Conservation (phyloP, 2,329 filamentous ascomycete genomes). For the Cordyceps militaris region DNA sequence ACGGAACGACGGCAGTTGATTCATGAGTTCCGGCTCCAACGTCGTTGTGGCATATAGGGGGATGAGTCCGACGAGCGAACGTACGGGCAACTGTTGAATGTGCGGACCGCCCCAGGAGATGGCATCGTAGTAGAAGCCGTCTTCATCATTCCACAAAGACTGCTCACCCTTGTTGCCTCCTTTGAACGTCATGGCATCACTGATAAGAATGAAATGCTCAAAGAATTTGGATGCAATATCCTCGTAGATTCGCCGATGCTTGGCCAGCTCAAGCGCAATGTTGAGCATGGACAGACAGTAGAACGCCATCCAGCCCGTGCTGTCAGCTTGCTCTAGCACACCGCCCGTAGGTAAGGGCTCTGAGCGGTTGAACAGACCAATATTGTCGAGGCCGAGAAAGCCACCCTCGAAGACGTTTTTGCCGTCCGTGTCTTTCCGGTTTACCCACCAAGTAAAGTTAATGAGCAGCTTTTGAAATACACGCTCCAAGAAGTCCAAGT, state of each 20-base stretch:
- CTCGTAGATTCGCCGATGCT: conserved; percentile 91
- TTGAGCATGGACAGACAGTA: conserved; percentile 96
- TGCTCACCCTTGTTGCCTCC: conserved; percentile 63
- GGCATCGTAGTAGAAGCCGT: conserved; percentile 97
- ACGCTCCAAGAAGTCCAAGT: conserved; percentile 89
- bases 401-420: conserved; percentile 98
- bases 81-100: conserved; percentile 85
- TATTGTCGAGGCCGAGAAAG: conserved; percentile 93
- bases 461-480: conserved; percentile 93
- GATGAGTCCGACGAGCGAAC: conserved; percentile 88
- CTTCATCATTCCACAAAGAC: conserved; percentile 92
- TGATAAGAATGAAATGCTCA: conserved; percentile 96
- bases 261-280: conserved; percentile 89
- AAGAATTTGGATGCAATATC: conserved; percentile 98
- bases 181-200: conserved; percentile 90
- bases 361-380: conserved; percentile 93
- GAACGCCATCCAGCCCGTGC: conserved; percentile 98
- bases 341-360: conserved; percentile 91
- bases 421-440: conserved; percentile 86
- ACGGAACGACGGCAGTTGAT: conserved; percentile 87
- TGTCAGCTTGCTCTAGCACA: conserved; percentile 91
- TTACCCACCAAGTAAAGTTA: conserved; percentile 99
- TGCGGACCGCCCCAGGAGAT: conserved; percentile 94
- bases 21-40: conserved; percentile 86
- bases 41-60: conserved; percentile 89